Evolutionary conservation across 768 basidiomycete genomes (phyloP).

Genomic region (Paxillus involutus): DNA sequence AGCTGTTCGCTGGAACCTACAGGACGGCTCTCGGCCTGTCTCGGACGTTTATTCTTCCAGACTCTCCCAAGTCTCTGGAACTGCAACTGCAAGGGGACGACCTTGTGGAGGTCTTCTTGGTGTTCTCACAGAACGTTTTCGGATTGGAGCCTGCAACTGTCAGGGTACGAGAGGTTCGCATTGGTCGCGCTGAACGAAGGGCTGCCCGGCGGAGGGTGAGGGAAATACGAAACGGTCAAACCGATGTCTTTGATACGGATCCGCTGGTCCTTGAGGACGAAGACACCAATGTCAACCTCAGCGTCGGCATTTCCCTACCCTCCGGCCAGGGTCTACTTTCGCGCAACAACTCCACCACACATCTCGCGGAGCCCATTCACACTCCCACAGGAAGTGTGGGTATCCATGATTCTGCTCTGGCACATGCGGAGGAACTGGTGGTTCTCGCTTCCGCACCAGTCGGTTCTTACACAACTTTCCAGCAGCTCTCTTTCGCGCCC

Average conservation of each 20-base stretch:
- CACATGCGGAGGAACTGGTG: conserved; percentile 65
- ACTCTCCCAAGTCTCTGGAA: conserved; percentile 85
- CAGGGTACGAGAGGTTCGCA: conserved; percentile 89
- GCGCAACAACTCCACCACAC: conserved; percentile 23
- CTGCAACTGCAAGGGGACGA: conserved; percentile 91
- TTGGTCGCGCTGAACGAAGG: conserved; percentile 83
- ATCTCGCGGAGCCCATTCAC: conserved; percentile 25
- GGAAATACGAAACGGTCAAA: conserved; percentile 55
- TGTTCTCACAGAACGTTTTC: conserved; percentile 90
- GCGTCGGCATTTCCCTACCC: conserved; percentile 58
- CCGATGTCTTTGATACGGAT: conserved; percentile 43
- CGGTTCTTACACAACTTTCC: conserved; percentile 89
- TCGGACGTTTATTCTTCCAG: conserved; percentile 90
- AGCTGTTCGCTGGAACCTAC: conserved; percentile 90
- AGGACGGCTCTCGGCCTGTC: conserved; percentile 87
- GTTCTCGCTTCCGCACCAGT: conserved; percentile 68
- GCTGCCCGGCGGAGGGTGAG: conserved; percentile 81
- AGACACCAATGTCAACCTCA: conserved; percentile 58
- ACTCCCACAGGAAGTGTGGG: conserved; percentile 30
- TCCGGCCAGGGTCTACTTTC: conserved; percentile 36
- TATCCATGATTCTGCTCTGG: conserved; percentile 34
- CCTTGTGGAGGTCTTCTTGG: conserved; percentile 87
- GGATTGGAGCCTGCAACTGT: conserved; percentile 92
- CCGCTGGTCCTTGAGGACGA: conserved; percentile 48
- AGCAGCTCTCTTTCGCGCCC: conserved; percentile 83